A percentile compares a stretch with the other conserved stretches of the same genome.
phyloP scores from a whole-genome alignment of 2,329 filamentous ascomycete genomes.

The Cercospora sp. region DNA sequence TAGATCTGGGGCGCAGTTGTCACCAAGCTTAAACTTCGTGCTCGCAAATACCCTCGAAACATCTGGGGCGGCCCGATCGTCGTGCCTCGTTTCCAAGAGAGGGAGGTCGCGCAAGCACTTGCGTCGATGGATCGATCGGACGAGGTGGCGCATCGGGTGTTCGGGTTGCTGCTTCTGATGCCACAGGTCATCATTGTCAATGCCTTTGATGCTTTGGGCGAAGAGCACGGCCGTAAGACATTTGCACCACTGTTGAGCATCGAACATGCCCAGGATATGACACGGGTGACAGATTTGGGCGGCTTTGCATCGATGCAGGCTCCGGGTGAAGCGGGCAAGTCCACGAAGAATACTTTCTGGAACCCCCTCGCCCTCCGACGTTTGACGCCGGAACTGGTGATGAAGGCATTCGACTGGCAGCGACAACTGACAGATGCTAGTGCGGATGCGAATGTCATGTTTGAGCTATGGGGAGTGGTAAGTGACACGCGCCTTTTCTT shows the following conservation, averaged over 20 bases:
- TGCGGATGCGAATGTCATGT: conserved; percentile 6
- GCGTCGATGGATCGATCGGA: neutral
- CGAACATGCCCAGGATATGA: conserved; percentile 4
- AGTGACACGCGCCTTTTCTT: neutral
- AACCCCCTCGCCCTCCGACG: conserved; percentile 1
- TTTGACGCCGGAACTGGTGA: neutral
- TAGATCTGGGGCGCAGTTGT: neutral
- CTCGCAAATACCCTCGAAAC: conserved; percentile 3
- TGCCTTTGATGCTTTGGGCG: conserved; percentile 5
- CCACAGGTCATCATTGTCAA: conserved; percentile 4
- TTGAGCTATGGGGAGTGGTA: conserved; percentile 9
- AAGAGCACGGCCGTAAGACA: conserved; percentile 4
- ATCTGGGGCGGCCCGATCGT: conserved; percentile 12
- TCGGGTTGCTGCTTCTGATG: conserved; percentile 3
- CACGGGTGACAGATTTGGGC: neutral
- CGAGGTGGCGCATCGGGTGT: neutral
- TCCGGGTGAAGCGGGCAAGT: neutral
- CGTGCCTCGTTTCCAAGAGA: neutral
- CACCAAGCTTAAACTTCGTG: conserved; percentile 8
- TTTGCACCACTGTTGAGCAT: conserved; percentile 4
- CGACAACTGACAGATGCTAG: neutral
- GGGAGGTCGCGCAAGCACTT: conserved; percentile 1
- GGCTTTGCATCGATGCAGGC: conserved; percentile 10
- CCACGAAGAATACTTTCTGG: neutral
- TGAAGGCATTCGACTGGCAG: conserved; percentile 8